Conservation (phyloP, 2,329 filamentous ascomycete genomes). For the Colletotrichum orchidophilum region DNA sequence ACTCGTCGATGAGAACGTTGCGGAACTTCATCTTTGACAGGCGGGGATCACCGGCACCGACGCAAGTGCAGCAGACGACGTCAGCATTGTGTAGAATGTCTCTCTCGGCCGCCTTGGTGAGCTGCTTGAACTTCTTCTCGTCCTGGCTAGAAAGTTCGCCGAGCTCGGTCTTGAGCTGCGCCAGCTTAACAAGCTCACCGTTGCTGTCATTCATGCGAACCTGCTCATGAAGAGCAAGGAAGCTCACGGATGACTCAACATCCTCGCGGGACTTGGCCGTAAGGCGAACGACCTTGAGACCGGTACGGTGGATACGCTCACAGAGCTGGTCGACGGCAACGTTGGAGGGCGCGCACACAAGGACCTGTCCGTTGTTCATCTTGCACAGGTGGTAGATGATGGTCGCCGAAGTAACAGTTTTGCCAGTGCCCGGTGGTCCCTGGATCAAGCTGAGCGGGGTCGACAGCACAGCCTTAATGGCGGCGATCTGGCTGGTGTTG, state of each 20-base stretch:
- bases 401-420: constrained; percentile 97
- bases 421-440: constrained; percentile 95
- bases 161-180: constrained; percentile 89
- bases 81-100: constrained; percentile 96
- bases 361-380: constrained; percentile 91
- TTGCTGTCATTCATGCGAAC: constrained; percentile 98
- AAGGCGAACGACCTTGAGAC: constrained; percentile 94
- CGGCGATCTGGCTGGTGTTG: constrained; percentile 94
- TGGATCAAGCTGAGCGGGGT: constrained; percentile 96
- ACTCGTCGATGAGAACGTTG: constrained; percentile 97
- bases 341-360: constrained; percentile 97
- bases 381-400: constrained; percentile 98
- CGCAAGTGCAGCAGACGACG: constrained; percentile 98
- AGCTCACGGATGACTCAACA: constrained; percentile 97
- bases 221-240: constrained; percentile 94
- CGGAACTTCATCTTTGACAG: constrained; percentile 98
- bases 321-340: constrained; percentile 98
- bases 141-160: constrained; percentile 94
- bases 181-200: constrained; percentile 89
- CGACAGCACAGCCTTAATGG: constrained; percentile 93
- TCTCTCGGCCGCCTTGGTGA: constrained; percentile 91
- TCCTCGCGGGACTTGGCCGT: constrained; percentile 99
- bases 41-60: constrained; percentile 94
- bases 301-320: constrained; percentile 93
- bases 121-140: constrained; percentile 97